Percentiles rank a stretch among this genome's conserved stretches.
Conservation (phyloP, 208 protist genomes). For the Polymyxa betae region DNA sequence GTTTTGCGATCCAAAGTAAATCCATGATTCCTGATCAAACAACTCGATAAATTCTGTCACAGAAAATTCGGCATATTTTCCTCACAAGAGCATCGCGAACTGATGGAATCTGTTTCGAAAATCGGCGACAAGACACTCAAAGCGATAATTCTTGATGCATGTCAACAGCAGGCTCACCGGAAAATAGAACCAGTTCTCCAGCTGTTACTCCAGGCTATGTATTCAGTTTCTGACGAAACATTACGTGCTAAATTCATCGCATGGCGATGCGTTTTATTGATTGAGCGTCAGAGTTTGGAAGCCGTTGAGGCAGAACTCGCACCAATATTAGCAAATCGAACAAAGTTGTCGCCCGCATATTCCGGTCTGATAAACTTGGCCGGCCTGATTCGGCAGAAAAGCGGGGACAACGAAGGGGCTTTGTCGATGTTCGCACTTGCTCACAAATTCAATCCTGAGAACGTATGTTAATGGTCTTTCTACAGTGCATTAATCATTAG, state of each 20-base stretch:
- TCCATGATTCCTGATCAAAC: neutral
- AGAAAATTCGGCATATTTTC: neutral
- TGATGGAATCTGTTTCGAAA: neutral
- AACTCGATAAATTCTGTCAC: neutral
- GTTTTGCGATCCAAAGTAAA: too few relatives aligned
- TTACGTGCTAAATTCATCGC: neutral
- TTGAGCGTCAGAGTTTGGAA: neutral
- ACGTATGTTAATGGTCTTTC: neutral
- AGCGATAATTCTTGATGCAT: neutral
- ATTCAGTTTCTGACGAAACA: neutral
- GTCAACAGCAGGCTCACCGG: neutral
- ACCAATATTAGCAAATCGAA: neutral
- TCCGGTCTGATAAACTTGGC: constrained; percentile 9
- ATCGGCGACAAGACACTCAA: neutral
- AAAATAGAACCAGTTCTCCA: neutral
- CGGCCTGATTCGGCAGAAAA: neutral
- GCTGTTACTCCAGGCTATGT: neutral
- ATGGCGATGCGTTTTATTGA: constrained; percentile 39
- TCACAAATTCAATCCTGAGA: neutral
- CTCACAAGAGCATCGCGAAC: neutral
- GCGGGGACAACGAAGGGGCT: neutral
- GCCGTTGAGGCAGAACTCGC: neutral
- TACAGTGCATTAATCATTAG: neutral
- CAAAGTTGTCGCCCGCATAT: neutral
- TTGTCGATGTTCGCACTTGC: neutral